Conservation (phyloP, 768 basidiomycete species). For the Russula sp. region DNA sequence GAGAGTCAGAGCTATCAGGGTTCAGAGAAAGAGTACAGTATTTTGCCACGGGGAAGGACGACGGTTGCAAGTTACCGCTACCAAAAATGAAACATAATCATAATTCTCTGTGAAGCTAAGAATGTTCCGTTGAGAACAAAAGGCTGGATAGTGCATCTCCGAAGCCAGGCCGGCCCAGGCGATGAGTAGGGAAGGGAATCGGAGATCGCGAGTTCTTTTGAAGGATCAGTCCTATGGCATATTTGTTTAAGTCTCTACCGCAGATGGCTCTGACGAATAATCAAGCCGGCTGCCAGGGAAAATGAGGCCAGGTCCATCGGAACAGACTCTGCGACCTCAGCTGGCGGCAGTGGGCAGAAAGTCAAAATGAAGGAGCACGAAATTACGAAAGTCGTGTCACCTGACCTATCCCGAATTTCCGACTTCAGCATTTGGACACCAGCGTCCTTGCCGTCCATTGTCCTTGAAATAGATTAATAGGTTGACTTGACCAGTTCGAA, state of each 20-base stretch:
- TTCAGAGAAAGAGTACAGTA: not conserved
- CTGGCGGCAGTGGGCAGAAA: too few relatives aligned
- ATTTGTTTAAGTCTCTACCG: too few relatives aligned
- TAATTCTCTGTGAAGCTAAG: not conserved
- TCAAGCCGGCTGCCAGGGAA: not conserved
- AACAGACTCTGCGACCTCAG: not conserved
- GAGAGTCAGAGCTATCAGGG: not conserved
- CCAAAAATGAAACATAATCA: not conserved
- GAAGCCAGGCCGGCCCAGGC: not conserved
- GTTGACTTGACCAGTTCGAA: too few relatives aligned
- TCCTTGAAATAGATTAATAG: too few relatives aligned
- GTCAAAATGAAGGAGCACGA: too few relatives aligned
- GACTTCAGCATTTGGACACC: too few relatives aligned
- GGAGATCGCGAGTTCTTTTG: not conserved
- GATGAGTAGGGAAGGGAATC: not conserved
- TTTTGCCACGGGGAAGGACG: not conserved
- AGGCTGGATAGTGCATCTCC: not conserved
- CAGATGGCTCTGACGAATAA: not conserved
- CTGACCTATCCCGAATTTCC: not conserved
- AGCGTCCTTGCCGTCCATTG: too few relatives aligned
- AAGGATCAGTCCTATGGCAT: not conserved
- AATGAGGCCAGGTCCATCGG: not conserved
- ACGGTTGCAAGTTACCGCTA: not conserved
- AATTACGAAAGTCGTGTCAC: too few relatives aligned
- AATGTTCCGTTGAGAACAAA: not conserved